Evolutionary conservation across 148 eudicot genomes (phyloP).

Genomic region (Fagopyrum esculentum): DNA sequence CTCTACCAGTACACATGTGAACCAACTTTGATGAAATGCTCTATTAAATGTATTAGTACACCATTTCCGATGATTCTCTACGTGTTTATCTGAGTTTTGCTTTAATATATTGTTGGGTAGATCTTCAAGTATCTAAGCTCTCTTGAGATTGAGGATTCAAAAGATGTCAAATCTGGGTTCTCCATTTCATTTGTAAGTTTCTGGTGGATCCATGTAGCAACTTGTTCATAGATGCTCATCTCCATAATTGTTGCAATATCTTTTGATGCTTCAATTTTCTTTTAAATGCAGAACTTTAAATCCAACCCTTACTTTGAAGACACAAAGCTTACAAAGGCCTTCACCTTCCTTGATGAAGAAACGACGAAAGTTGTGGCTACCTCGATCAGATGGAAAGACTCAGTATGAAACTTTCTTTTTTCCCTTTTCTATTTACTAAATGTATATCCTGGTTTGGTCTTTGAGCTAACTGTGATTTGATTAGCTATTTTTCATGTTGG

Average conservation of each 20-base stretch:
- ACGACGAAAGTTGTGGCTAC: constrained; percentile 73
- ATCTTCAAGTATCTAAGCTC: constrained; percentile 74
- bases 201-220: not conserved
- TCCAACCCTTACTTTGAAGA: constrained; percentile 86
- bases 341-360: constrained; percentile 87
- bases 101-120: constrained; percentile 23
- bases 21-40: too few species aligned
- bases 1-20: too few species aligned
- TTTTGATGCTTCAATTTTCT: not conserved
- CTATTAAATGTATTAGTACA: not conserved
- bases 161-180: constrained; percentile 90
- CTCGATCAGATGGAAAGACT: constrained; percentile 85
- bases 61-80: not conserved
- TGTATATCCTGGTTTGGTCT: not conserved
- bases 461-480: not conserved
- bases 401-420: constrained; percentile 38
- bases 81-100: not conserved
- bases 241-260: not conserved
- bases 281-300: constrained; percentile 51
- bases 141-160: constrained; percentile 82
- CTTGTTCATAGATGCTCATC: constrained; percentile 7
- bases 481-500: constrained; percentile 10
- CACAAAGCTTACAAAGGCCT: constrained; percentile 71
- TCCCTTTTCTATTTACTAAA: not conserved
- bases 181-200: constrained; percentile 84